Percentiles rank a stretch among this genome's conserved stretches.
Evolutionary conservation across 2,329 filamentous ascomycete genomes (phyloP).

Genomic region (Aspergillus sp.): DNA sequence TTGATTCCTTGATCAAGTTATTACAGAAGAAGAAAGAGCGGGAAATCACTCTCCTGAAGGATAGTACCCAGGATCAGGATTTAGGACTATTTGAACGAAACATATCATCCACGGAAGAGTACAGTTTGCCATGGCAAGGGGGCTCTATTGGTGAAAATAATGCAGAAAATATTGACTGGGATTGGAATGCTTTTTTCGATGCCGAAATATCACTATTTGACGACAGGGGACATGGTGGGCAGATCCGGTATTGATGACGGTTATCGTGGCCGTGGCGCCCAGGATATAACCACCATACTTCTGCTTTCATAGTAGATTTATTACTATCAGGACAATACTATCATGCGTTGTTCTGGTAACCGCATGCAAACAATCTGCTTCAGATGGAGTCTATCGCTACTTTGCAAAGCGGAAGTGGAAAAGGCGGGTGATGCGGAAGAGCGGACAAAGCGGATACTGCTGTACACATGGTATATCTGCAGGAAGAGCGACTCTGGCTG

Average conservation of each 20-base stretch:
- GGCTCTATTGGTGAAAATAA: not conserved
- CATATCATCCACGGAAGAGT: not conserved
- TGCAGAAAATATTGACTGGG: not conserved
- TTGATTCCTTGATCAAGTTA: not conserved
- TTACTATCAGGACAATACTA: no score
- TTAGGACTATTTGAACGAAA: not conserved
- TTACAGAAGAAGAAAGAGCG: not conserved
- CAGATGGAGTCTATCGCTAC: not conserved
- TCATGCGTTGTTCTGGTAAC: not conserved
- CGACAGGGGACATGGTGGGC: not conserved
- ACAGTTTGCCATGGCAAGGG: not conserved
- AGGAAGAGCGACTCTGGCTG: not conserved
- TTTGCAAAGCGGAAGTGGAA: slow-evolving; percentile 6
- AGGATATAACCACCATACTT: not conserved
- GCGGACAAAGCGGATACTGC: not conserved
- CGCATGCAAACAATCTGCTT: not conserved
- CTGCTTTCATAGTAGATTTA: not conserved
- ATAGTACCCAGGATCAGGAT: not conserved
- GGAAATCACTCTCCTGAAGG: not conserved
- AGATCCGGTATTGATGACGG: not conserved
- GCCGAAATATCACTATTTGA: slow-evolving; percentile 4
- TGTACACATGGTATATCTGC: not conserved
- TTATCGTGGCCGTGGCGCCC: not conserved
- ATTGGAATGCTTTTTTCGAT: slow-evolving; percentile 6
- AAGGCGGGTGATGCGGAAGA: slow-evolving; percentile 10